A percentile compares a stretch with the other conserved stretches of the same genome.
Evolutionary conservation across 805 yeast genomes (phyloP).

Genomic region (Wickerhamomyces ciferrii): DNA sequence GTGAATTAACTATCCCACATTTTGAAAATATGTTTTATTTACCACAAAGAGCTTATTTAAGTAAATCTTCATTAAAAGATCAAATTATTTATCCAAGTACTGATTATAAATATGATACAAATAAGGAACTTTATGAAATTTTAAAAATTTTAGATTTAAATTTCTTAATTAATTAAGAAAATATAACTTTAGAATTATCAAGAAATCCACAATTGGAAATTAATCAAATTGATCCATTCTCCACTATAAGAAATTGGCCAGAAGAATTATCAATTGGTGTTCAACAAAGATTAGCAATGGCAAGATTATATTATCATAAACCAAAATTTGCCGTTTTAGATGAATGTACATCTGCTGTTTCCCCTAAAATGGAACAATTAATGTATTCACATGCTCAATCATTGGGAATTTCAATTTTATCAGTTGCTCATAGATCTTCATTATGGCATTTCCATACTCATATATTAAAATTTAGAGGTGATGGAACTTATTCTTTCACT

Average conservation of each 20-base stretch:
- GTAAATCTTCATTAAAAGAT: constrained; percentile 62
- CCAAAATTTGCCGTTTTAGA: constrained; percentile 94
- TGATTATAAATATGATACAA: constrained; percentile 40
- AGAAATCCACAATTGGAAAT: constrained; percentile 23
- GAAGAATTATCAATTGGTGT: constrained; percentile 88
- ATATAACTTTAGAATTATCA: constrained; percentile 30
- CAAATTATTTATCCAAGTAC: constrained; percentile 88
- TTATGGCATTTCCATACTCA: constrained; percentile 88
- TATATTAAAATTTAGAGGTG: constrained; percentile 82
- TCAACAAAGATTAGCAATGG: constrained; percentile 91
- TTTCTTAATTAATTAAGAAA: constrained; percentile 47
- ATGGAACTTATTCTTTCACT: constrained; percentile 59
- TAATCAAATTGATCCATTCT: constrained; percentile 44
- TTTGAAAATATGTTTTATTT: constrained; percentile 72
- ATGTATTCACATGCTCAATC: constrained; percentile 82
- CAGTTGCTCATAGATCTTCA: constrained; percentile 90
- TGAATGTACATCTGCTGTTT: constrained; percentile 93
- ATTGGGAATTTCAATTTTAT: constrained; percentile 73
- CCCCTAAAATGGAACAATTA: constrained; percentile 84
- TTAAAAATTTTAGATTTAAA: constrained; percentile 54
- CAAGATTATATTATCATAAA: constrained; percentile 81
- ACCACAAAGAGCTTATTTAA: constrained; percentile 88
- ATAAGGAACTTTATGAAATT: constrained; percentile 46
- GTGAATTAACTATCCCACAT: constrained; percentile 56
- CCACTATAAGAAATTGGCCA: constrained; percentile 73